These are phyloP conservation scores for Leishmania lainsoni DNA, from an alignment of 208 protist species.

Conservation along the genomic window DNA sequence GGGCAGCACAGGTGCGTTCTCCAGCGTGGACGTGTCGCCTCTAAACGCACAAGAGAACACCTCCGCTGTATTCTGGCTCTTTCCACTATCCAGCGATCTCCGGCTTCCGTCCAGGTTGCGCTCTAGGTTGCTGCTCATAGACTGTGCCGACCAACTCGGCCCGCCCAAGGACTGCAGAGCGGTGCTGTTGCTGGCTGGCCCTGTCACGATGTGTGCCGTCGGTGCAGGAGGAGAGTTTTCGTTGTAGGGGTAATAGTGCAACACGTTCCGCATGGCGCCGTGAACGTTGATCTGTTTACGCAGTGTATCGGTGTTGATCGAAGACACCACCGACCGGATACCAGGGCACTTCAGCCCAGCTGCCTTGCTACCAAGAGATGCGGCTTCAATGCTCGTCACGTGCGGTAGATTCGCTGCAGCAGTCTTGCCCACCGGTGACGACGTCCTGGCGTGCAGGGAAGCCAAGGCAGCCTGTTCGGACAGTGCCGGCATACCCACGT, in stretches of 20 bases:
- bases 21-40: conserved; percentile 13
- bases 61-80: conserved; percentile 9
- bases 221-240: conserved; percentile 30
- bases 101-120: conserved; percentile 15
- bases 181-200: conserved; percentile 16
- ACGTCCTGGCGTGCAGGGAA: background rate
- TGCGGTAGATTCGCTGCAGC: background rate
- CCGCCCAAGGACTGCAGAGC: conserved; percentile 25
- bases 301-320: conserved; percentile 23
- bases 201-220: conserved; percentile 39
- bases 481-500: background rate
- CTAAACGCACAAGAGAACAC: background rate
- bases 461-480: background rate
- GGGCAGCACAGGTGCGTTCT: conserved; percentile 28
- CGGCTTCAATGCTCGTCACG: background rate
- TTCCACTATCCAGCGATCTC: conserved; percentile 18
- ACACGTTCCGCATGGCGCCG: conserved; percentile 33
- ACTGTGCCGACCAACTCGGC: conserved; percentile 17
- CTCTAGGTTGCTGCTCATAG: conserved; percentile 8
- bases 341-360: background rate
- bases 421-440: background rate
- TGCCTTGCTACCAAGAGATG: background rate
- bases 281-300: conserved; percentile 53
- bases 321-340: conserved; percentile 1
- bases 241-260: conserved; percentile 46